phyloP scores from a whole-genome alignment of 345 rosid species.

The Murraya koenigii region DNA sequence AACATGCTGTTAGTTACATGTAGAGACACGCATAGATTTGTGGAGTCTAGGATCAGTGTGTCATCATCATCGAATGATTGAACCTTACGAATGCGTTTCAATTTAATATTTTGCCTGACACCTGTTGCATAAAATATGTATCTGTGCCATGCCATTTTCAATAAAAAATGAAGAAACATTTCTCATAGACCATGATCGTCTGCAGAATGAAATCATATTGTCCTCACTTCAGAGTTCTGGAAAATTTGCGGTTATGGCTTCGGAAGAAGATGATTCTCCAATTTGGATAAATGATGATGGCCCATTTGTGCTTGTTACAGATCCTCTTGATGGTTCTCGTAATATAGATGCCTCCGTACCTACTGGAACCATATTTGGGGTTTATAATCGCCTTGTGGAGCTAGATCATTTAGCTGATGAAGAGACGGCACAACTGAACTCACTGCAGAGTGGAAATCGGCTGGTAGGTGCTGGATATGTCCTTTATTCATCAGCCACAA shows the following conservation, averaged over 20 bases:
- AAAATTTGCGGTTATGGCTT: constrained; percentile 92
- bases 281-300: constrained; percentile 71
- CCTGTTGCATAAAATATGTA: neutral
- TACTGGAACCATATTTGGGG: constrained; percentile 85
- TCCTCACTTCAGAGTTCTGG: constrained; percentile 75
- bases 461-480: constrained; percentile 88
- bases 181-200: constrained; percentile 8
- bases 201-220: constrained; percentile 79
- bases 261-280: constrained; percentile 82
- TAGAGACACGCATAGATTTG: neutral
- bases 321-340: constrained; percentile 93
- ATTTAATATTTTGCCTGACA: neutral
- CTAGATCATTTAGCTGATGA: constrained; percentile 68
- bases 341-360: constrained; percentile 93
- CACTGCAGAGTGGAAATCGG: constrained; percentile 71
- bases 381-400: constrained; percentile 66
- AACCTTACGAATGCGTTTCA: neutral
- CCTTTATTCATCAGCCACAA: constrained; percentile 89
- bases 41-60: neutral
- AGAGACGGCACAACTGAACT: constrained; percentile 72
- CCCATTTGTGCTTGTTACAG: constrained; percentile 77
- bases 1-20: neutral
- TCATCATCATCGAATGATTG: neutral
- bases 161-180: neutral
- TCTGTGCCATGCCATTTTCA: neutral